Evolutionary conservation across 2,329 filamentous ascomycete genomes (phyloP), one percentile per base, ranked within the genome.

Genomic region (Cladosporium velox): DNA sequence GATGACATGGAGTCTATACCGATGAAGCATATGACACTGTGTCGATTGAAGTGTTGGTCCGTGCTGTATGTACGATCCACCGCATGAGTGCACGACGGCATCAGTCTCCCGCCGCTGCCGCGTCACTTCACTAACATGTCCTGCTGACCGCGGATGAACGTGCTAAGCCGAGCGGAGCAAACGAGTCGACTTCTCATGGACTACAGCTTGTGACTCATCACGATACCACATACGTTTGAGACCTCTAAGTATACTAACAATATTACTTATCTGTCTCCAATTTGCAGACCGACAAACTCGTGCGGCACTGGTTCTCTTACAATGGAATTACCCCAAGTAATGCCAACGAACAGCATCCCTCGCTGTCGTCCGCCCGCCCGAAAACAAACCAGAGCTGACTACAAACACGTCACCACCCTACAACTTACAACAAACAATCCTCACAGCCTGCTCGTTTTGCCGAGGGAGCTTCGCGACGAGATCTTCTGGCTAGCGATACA

Each of bases 281-380:
- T 7, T 6, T 3, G n/a, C 38, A 5, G 2, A n/a, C 0, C 10
- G 15, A 1, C 15, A 44, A 5, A n/a, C 3, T n/a, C 7, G 18
- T n/a, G 4, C 18, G 38, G 10, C 38, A 7, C 18, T 7, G 6
- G 10, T 5, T 44, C 15, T n/a, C 38, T 44, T 4, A n/a, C 6
- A 6, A 44, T n/a, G 38, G 38, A 5, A 2, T 2, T 3, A 18
- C 18, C 6, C n/a, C 6, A n/a, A 44, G 7, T n/a, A 1, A 3
- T 6, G 38, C 38, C 38, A 10, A 44, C 7, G 6, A n/a, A 2
- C 38, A 44, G 6, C 7, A 1, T 44, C 38, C 2, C 18, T 44
- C 18, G 18, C 7, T 7, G 18, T 44, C 38, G 38, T 44, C 18
- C 7, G 7, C 18, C n/a, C 18, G 8, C 18, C 1, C 38, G 6